Percentiles rank a stretch among this genome's conserved stretches.
Conservation (phyloP, 306 rosid genomes). For the Vigna radiata region DNA sequence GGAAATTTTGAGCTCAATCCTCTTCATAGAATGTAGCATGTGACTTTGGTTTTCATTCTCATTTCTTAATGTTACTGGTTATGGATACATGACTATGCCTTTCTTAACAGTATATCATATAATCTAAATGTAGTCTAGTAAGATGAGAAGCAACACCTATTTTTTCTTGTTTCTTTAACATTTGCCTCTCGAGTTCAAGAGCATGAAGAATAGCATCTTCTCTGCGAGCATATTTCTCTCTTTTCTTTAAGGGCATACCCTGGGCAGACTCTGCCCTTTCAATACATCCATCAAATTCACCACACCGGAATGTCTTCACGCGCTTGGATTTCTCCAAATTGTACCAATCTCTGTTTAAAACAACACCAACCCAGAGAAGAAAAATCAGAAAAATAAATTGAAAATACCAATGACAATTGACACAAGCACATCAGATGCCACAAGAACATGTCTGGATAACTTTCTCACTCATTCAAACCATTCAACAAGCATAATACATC, state of each 20-base stretch:
- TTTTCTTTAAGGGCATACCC: conserved; percentile 91
- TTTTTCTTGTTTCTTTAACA: conserved; percentile 67
- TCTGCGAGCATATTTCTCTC: conserved; percentile 97
- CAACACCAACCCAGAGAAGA: conserved; percentile 34
- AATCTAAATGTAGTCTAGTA: conserved; percentile 48
- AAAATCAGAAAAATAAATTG: conserved; percentile 16
- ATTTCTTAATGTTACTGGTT: conserved; percentile 51
- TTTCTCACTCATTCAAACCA: neutral
- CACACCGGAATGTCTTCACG: conserved; percentile 90
- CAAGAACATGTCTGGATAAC: neutral
- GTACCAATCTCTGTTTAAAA: conserved; percentile 83
- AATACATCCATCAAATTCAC: conserved; percentile 96
- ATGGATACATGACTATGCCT: conserved; percentile 50
- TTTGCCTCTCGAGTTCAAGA: conserved; percentile 85
- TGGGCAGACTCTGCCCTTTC: conserved; percentile 89
- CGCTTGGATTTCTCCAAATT: conserved; percentile 98
- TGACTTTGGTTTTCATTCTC: conserved; percentile 48
- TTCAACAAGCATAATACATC: neutral
- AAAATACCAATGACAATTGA: neutral
- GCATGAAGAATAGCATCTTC: conserved; percentile 99
- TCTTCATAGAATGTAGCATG: conserved; percentile 51
- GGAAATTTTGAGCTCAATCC: conserved; percentile 59
- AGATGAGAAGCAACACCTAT: conserved; percentile 60
- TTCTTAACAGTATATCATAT: conserved; percentile 51
- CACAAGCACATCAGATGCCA: conserved; percentile 3